phyloP scores from a whole-genome alignment of 768 basidiomycete species.

The Xanthoconium purpureum region DNA sequence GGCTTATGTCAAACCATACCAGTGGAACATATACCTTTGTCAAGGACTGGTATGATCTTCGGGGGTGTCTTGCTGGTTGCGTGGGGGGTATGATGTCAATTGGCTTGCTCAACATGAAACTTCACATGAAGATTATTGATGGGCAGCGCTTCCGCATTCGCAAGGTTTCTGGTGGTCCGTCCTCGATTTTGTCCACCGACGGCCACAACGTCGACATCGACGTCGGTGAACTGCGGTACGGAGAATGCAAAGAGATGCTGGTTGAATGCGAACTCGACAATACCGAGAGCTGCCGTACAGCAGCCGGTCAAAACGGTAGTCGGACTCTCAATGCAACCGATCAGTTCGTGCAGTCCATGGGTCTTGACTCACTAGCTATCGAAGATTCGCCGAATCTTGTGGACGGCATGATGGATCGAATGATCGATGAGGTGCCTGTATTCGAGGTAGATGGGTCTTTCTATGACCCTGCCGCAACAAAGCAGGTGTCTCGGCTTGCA shows the following conservation, averaged over 20 bases:
- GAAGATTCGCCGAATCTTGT: constrained; percentile 70
- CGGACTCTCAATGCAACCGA: constrained; percentile 75
- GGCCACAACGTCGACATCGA: constrained; percentile 96
- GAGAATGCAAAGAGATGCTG: constrained; percentile 97
- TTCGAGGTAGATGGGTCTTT: constrained; percentile 95
- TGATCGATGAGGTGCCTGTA: constrained; percentile 97
- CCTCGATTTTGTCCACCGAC: constrained; percentile 83
- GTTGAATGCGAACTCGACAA: constrained; percentile 90
- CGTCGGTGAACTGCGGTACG: constrained; percentile 89
- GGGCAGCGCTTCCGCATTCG: constrained; percentile 87
- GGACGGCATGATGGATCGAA: constrained; percentile 91
- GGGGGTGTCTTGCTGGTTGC: constrained; percentile 89
- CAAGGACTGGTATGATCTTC: constrained; percentile 95
- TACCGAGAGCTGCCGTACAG: constrained; percentile 40
- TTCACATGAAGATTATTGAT: constrained; percentile 93
- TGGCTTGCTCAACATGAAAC: constrained; percentile 87
- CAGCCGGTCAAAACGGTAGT: constrained; percentile 7
- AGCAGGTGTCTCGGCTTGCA: constrained; percentile 83
- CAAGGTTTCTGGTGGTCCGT: constrained; percentile 89
- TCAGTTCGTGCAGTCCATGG: constrained; percentile 83
- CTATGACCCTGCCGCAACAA: constrained; percentile 83
- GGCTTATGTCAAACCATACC: constrained; percentile 99
- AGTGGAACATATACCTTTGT: constrained; percentile 97
- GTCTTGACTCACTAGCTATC: constrained; percentile 69
- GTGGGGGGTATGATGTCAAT: constrained; percentile 97